These are phyloP conservation scores for Oryza meyeriana DNA, from an alignment of 176 grass and related monocot genomes.

Conservation along the genomic window DNA sequence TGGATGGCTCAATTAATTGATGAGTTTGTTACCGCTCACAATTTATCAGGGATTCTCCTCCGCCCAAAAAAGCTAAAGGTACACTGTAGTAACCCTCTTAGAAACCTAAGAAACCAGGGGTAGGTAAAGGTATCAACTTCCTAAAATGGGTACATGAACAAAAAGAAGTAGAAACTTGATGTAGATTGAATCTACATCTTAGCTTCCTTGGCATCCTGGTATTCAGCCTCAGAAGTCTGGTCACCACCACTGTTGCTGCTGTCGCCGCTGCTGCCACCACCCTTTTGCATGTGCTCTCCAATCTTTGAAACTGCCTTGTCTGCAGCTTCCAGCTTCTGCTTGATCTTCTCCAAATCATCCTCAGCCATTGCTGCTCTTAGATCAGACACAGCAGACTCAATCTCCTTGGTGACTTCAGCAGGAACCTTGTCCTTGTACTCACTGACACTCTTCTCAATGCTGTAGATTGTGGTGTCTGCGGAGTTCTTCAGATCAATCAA, in stretches of 20 bases:
- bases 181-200: conserved; percentile 48
- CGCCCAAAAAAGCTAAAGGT: conserved; percentile 23
- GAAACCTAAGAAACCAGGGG: background rate
- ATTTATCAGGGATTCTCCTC: background rate
- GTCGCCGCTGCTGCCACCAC: conserved; percentile 24
- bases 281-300: conserved; percentile 81
- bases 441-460: conserved; percentile 84
- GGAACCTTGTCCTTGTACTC: conserved; percentile 95
- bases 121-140: conserved; percentile 26
- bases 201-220: conserved; percentile 63
- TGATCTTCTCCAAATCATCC: conserved; percentile 83
- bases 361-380: conserved; percentile 69
- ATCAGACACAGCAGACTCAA: conserved; percentile 70
- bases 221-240: conserved; percentile 85
- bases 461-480: conserved; percentile 90
- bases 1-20: conserved; percentile 20
- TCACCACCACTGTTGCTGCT: conserved; percentile 31
- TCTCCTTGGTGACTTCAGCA: conserved; percentile 62
- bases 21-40: conserved; percentile 27
- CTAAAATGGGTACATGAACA: conserved; percentile 33
- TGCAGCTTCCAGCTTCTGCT: conserved; percentile 88
- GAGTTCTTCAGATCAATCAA: conserved; percentile 85
- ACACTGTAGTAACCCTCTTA: conserved; percentile 2
- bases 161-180: conserved; percentile 20
- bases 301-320: conserved; percentile 97